phyloP scores from a whole-genome alignment of 805 yeast species.

The Candida parachauliodes region DNA sequence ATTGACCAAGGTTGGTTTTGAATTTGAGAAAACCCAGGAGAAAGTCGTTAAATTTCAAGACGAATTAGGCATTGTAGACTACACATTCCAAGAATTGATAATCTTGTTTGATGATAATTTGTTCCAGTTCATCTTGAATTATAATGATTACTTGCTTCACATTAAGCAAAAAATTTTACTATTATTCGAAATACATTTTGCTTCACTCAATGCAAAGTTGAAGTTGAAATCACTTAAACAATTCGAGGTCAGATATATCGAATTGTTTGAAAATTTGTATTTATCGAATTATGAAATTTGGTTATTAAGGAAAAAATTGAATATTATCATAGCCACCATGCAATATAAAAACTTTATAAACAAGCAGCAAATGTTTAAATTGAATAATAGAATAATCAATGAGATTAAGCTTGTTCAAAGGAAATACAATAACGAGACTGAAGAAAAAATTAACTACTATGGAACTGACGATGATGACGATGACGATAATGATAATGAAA shows the following conservation, averaged over 20 bases:
- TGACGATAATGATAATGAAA: not conserved
- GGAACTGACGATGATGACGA: not conserved
- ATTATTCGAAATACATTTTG: conserved; percentile 3
- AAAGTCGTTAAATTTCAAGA: not conserved
- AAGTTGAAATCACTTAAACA: conserved; percentile 1
- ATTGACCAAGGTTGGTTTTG: not conserved
- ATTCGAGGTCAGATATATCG: conserved; percentile 2
- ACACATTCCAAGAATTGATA: conserved; percentile 5
- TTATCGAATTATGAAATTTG: conserved; percentile 6
- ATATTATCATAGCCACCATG: conserved; percentile 8
- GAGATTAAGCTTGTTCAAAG: conserved; percentile 8
- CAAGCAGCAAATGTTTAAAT: conserved; percentile 4
- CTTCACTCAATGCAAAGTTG: conserved; percentile 1
- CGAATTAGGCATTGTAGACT: conserved; percentile 4
- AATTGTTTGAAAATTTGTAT: conserved; percentile 4
- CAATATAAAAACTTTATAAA: conserved; percentile 3
- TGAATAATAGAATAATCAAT: conserved; percentile 3
- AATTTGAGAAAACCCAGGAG: not conserved
- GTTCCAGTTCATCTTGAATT: conserved; percentile 1
- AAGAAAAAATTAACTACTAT: not conserved
- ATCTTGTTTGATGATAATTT: conserved; percentile 5
- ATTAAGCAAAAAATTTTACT: conserved; percentile 1
- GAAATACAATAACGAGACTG: conserved; percentile 1
- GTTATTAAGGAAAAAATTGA: conserved; percentile 7
- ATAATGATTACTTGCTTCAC: conserved; percentile 3